Base-by-base conservation (phyloP, 2,329 filamentous ascomycete species). In the Paecilomyces variotii region DNA sequence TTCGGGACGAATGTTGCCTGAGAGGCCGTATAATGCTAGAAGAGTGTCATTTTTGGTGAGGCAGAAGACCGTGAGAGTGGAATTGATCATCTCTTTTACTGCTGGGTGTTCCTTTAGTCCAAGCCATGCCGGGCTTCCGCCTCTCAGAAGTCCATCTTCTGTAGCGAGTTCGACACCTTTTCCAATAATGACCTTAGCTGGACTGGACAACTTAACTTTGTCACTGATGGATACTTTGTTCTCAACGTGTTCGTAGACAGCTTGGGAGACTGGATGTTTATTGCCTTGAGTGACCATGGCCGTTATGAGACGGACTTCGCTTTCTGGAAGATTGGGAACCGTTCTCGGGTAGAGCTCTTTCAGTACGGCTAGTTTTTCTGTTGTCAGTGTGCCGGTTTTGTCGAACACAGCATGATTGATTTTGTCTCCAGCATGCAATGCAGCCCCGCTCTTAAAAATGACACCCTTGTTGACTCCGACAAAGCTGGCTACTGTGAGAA, bases 341-440 rank as follows among this genome's bases (percentile, higher is more conserved):
- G 9, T 9, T 26, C 5, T 10, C 7, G 26, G 50, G 24, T 26
- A 26, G 4, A 26, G 10, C n/a, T 52, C 24, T 52, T 11, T 25
- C 24, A 52, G 3, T 7, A 52, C 50, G 5, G 50, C 9, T 11
- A 52, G 24, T 28, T 52, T 26, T 0, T 84, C 86, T 25, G 78
- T 68, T 0, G 88, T 91, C 5, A 91, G 70, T 0, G 89, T 93
- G 0, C 89, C 89, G 0, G 90, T 93, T 72, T 93, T 93, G 76
- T 93, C 89, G 63, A 93, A 88, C 0, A 93, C 80, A 1, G 91
- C 82, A 64, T 91, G 84, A 0, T 84, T 80, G 0, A 82, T 75
- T 59, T 83, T 86, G 57, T 81, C 75, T 0, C 83, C 85, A 0
- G 81, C 72, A 67, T 91, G 88, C 24, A 90, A 83, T 1, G 80